Percentiles rank a stretch among this genome's conserved stretches.
phyloP scores from a whole-genome alignment of 2,329 filamentous ascomycete genomes.

The Coniochaeta pulveracea region DNA sequence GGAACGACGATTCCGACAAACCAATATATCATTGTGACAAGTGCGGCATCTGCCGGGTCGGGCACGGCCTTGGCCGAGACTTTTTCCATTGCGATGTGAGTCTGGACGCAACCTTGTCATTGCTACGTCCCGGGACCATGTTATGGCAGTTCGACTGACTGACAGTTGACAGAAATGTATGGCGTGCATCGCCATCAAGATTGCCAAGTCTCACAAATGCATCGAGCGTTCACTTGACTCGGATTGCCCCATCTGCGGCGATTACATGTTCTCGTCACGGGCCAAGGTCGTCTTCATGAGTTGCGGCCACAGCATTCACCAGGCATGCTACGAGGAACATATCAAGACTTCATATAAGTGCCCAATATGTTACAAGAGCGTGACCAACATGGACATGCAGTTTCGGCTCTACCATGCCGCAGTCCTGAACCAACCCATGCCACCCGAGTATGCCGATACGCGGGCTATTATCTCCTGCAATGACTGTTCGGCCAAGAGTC shows the following conservation, averaged over 20 bases:
- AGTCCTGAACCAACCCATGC: conserved; percentile 88
- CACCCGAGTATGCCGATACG: conserved; percentile 66
- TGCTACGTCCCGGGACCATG: neutral
- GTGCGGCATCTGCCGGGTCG: conserved; percentile 89
- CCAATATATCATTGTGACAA: conserved; percentile 94
- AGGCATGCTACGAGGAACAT: conserved; percentile 77
- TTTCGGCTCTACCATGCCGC: conserved; percentile 85
- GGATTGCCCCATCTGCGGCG: conserved; percentile 91
- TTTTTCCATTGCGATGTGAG: conserved; percentile 95
- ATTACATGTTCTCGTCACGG: conserved; percentile 91
- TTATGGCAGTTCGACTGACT: conserved; percentile 5
- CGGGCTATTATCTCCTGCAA: conserved; percentile 84
- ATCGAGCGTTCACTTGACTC: conserved; percentile 91
- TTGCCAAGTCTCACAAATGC: conserved; percentile 77
- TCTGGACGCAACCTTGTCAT: conserved; percentile 5
- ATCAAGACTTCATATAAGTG: conserved; percentile 90
- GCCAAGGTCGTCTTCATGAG: conserved; percentile 85
- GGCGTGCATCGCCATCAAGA: conserved; percentile 85
- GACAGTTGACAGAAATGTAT: conserved; percentile 57
- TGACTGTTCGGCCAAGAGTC: conserved; percentile 81
- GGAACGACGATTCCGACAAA: conserved; percentile 87
- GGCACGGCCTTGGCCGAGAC: conserved; percentile 86
- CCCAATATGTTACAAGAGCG: conserved; percentile 89
- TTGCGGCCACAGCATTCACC: conserved; percentile 93
- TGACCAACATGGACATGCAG: conserved; percentile 94